Base-by-base conservation (phyloP, 148 eudicot genomes). In the Drosera capensis region DNA sequence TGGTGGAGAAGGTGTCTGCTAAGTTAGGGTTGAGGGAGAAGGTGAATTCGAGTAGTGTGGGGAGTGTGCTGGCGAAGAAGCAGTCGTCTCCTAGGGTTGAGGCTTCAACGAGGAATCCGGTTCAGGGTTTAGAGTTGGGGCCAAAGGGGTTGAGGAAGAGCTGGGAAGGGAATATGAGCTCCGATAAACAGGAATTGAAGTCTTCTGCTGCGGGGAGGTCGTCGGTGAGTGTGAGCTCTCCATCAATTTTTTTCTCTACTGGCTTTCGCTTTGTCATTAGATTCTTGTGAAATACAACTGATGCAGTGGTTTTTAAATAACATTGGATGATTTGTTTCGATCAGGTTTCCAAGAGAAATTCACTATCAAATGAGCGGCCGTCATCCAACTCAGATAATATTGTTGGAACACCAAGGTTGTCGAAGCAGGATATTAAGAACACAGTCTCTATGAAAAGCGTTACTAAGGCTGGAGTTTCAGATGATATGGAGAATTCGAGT, bases 81-180 rank as follows among this genome's bases (percentile, higher is more conserved):
- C 49, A 56, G 30, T 31, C 62, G 0, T 26, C 53, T n/a, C n/a
- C n/a, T n/a, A n/a, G n/a, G n/a, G n/a, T n/a, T 24, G 69, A 63
- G 29, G 64, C 54, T 55, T 49, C 85, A 23, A 62, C 79, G 12
- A 81, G 60, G 63, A 78, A 71, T 59, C 34, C 64, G 65, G 52
- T 77, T 56, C 86, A 64, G 41, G 78, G 78, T 14, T 54, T 73
- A 53, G 84, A 73, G 20, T 69, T 73, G 67, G 93, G 87, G 48
- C 81, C 93, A 0, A 86, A 78, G 59, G 93, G 69, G 11, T 60
- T 86, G 66, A 81, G 93, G 39, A 86, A 75, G 71, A 86, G 96
- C 51, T 86, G 96, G 96, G 96, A 86, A 63, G 96, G 96, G 23
- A 81, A 57, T 30, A 67, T 78, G 71, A 84, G 81, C 38, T 58